These are phyloP conservation scores for Cynanchum wilfordii DNA, from an alignment of 257 asterid genomes.

Conservation along the genomic window DNA sequence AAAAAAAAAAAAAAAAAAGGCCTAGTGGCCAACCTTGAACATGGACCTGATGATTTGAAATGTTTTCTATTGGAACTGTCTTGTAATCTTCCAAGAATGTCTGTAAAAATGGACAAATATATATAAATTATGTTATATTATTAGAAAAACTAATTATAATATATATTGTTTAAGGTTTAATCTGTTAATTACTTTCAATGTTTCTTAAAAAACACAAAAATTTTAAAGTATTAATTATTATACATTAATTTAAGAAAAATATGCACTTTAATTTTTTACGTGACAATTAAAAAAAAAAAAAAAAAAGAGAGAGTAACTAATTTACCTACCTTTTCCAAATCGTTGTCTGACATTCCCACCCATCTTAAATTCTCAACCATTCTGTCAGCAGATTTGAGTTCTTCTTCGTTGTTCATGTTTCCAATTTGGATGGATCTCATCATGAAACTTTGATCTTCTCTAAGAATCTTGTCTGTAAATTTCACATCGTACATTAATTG, in stretches of 20 bases:
- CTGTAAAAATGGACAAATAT: slow-evolving; percentile 15
- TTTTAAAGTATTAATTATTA: no score
- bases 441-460: slow-evolving; percentile 29
- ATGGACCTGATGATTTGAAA: slow-evolving; percentile 22
- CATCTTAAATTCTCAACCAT: slow-evolving; percentile 52
- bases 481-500: slow-evolving; percentile 29
- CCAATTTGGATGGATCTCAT: slow-evolving; percentile 41
- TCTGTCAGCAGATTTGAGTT: slow-evolving; percentile 34
- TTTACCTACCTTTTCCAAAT: slow-evolving; percentile 33
- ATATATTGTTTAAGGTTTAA: no score
- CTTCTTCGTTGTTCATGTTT: slow-evolving; percentile 46
- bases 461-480: slow-evolving; percentile 24
- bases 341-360: slow-evolving; percentile 40
- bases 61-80: slow-evolving; percentile 33
- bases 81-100: slow-evolving; percentile 32
- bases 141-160: background rate
- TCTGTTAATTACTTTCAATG: no score
- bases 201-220: no score
- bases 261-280: no score
- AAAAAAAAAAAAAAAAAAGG: slow-evolving; percentile 3
- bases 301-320: background rate
- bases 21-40: slow-evolving; percentile 28
- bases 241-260: no score
- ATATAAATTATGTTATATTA: background rate
- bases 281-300: no score